phyloP scores from a whole-genome alignment of 2,329 filamentous ascomycete genomes.

The Cladosporium oxysporum region DNA sequence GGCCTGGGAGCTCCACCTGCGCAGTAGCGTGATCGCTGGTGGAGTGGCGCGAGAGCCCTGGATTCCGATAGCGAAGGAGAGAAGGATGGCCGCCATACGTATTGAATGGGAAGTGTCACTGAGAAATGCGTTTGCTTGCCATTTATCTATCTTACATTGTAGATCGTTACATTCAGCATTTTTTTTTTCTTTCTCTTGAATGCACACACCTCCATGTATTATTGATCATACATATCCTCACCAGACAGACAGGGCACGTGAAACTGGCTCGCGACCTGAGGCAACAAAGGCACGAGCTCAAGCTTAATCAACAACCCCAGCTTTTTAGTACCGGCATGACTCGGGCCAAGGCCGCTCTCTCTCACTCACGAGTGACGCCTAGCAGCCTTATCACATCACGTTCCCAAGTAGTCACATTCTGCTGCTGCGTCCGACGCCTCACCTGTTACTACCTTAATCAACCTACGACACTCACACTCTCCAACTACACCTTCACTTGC shows the following conservation, averaged over 20 bases:
- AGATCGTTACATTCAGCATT: not conserved
- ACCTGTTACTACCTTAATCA: not conserved
- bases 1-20: not conserved
- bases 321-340: not conserved
- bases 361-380: not conserved
- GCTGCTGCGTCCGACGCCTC: not conserved
- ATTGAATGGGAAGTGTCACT: not conserved
- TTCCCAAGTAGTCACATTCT: slow-evolving; percentile 2
- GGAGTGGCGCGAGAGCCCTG: slow-evolving; percentile 8
- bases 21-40: slow-evolving; percentile 9
- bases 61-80: not conserved
- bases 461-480: not conserved
- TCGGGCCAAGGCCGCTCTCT: not conserved
- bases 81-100: not conserved
- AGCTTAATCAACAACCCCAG: not conserved
- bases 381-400: slow-evolving; percentile 11
- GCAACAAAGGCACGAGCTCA: not conserved
- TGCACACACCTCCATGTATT: not conserved
- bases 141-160: not conserved
- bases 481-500: not conserved
- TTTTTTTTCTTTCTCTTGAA: not conserved
- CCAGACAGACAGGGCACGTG: not conserved
- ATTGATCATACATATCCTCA: not conserved
- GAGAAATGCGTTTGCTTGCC: not conserved
- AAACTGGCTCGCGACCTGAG: not conserved